These are phyloP conservation scores for Boletus patriciae DNA, from an alignment of 768 basidiomycete species.

Conservation along the genomic window DNA sequence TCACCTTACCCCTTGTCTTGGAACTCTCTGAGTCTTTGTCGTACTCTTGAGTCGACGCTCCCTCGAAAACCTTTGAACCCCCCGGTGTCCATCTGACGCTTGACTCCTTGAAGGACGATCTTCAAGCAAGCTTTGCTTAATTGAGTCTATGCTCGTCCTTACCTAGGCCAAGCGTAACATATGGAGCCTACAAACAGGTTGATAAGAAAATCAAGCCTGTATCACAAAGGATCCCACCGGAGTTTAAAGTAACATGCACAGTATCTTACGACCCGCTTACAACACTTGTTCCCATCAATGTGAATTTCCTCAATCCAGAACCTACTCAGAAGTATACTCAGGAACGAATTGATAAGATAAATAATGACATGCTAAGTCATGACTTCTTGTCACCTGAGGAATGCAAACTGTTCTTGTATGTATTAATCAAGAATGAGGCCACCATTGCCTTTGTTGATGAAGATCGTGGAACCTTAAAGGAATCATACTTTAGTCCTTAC, in stretches of 20 bases:
- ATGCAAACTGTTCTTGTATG: not conserved
- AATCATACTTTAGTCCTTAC: not conserved
- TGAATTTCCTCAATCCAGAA: fast-evolving
- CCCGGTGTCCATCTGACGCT: too few species aligned
- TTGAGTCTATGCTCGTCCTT: too few species aligned
- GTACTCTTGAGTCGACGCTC: too few species aligned
- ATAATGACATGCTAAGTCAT: not conserved
- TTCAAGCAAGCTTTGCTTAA: too few species aligned
- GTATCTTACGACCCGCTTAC: not conserved
- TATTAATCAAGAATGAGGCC: not conserved
- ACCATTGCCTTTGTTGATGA: not conserved
- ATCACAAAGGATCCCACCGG: not conserved
- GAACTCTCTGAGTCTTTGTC: too few species aligned
- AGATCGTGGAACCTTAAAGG: not conserved
- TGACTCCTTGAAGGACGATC: too few species aligned
- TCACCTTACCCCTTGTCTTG: too few species aligned
- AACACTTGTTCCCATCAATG: not conserved
- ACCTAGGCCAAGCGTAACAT: too few species aligned
- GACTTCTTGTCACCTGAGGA: not conserved
- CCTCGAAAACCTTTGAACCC: too few species aligned
- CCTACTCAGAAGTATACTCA: not conserved
- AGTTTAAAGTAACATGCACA: not conserved
- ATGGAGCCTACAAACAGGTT: not conserved
- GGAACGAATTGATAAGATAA: not conserved
- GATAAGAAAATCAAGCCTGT: not conserved